These are phyloP conservation scores for Haplographium delicatum DNA, from an alignment of 495 filamentous ascomycete species.

Conservation along the genomic window DNA sequence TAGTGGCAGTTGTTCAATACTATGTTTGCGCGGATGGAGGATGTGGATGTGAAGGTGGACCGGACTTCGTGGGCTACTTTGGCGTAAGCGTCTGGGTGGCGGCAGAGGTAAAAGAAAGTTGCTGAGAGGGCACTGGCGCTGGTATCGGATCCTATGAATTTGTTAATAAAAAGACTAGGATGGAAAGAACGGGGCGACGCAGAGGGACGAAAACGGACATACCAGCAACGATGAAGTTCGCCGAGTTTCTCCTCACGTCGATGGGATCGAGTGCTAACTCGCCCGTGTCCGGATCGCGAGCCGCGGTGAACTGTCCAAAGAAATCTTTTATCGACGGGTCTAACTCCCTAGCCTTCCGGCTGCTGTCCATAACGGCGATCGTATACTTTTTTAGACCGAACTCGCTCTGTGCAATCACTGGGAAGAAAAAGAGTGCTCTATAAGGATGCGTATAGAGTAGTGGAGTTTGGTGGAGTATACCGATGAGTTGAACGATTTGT, in stretches of 20 bases:
- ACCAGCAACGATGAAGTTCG: slow-evolving; percentile 3
- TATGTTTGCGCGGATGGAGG: not conserved
- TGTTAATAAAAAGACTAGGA: not conserved
- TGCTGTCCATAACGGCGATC: not conserved
- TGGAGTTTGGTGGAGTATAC: not conserved
- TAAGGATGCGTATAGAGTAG: not conserved
- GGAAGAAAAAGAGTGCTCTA: not conserved
- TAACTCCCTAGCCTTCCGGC: not conserved
- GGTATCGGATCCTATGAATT: slow-evolving; percentile 2
- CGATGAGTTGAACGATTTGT: not conserved
- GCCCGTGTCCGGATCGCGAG: not conserved
- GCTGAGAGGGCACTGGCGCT: not conserved
- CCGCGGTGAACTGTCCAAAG: not conserved
- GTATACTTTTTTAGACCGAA: not conserved
- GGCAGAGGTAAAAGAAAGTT: not conserved
- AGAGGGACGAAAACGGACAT: not conserved
- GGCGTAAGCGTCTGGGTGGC: not conserved
- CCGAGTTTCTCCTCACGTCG: not conserved
- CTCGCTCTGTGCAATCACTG: not conserved
- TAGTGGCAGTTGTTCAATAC: not conserved
- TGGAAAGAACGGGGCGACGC: not conserved
- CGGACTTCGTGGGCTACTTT: slow-evolving; percentile 3
- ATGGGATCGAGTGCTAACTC: not conserved
- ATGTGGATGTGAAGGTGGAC: not conserved
- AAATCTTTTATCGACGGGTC: slow-evolving; percentile 2